Percentiles rank a stretch among this genome's conserved stretches.
These are phyloP conservation scores for Quercus phellos DNA, from an alignment of 331 rosid genomes.

Conservation along the genomic window DNA sequence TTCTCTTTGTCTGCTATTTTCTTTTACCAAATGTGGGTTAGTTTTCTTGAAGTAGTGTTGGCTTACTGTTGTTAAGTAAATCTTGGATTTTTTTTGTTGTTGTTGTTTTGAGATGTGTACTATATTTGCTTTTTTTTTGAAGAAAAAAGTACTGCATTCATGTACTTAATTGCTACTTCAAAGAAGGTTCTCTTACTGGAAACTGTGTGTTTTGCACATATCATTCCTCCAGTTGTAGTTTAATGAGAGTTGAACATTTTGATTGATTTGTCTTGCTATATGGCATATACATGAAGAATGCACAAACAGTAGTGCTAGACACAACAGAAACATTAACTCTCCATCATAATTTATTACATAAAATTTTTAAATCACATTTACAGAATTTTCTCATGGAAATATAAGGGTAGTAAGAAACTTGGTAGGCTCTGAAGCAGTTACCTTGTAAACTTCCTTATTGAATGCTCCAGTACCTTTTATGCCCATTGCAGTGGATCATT, in stretches of 20 bases:
- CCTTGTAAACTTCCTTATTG: too few species aligned
- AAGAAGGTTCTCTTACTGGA: slow-evolving; percentile 12
- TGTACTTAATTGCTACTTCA: not conserved
- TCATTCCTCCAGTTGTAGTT: not conserved
- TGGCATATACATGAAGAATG: too few species aligned
- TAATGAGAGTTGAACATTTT: not conserved
- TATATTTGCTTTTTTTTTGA: not conserved
- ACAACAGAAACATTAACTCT: not conserved
- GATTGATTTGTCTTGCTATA: not conserved
- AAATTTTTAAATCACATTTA: not conserved
- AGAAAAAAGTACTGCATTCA: slow-evolving; percentile 1
- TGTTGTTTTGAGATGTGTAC: slow-evolving; percentile 6
- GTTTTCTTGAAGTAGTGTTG: slow-evolving; percentile 12
- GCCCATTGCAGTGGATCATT: too few species aligned
- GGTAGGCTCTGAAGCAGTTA: too few species aligned
- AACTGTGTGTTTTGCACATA: slow-evolving; percentile 36
- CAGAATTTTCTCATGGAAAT: not conserved
- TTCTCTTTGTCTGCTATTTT: not conserved
- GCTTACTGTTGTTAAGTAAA: slow-evolving; percentile 3
- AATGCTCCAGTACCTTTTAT: too few species aligned
- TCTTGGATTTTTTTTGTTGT: not conserved
- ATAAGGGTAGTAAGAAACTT: not conserved
- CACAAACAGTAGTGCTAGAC: not conserved
- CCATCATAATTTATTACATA: not conserved
- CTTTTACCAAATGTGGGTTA: not conserved